Evolutionary conservation across 257 asterid species (phyloP), one percentile per base, ranked within the genome.

Genomic region (Petrea volubilis): DNA sequence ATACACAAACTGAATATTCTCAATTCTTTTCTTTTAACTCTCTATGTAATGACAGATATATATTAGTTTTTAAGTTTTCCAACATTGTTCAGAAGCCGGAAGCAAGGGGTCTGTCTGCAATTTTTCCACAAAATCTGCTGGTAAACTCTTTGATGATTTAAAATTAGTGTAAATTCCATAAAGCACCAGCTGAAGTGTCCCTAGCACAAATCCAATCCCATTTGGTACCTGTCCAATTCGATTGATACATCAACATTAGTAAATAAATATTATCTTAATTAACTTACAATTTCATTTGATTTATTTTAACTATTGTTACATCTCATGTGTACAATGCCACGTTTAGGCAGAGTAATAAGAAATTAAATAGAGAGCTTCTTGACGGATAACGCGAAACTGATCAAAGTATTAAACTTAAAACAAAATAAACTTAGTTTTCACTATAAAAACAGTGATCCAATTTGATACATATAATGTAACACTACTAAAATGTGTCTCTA

Each of bases 131-230:
- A 73, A 21, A 66, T 73, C 79, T 20, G 72, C 18, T 18, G 51
- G 40, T n/a, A 36, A 41, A 11, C 52, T 14, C 27, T 56, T 68
- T 17, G 82, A 53, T 23, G 76, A 18, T 25, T 33, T 52, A 18
- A 76, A 31, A 17, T 59, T 76, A 40, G 74, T 60, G 40, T 86
- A 86, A 18, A 82, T 71, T 27, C 81, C 88, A 67, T 86, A 88
- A 4, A 88, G 71, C 18, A 68, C 70, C 69, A 88, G 74, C 58
- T 88, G 95, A 24, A 77, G 9, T 28, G 65, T 68, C 69, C 92
- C 92, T 2, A 88, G 87, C 10, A 79, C 27, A 13, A 78, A 77
- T 21, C 95, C 92, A 11, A 77, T 73, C 53, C 83, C 90, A 66
- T 86, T 88, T 50, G 95, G 90, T 67, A 88, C 87, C 95, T 85